Base-by-base conservation (phyloP, 768 basidiomycete species). In the Arthromyces matolae region DNA sequence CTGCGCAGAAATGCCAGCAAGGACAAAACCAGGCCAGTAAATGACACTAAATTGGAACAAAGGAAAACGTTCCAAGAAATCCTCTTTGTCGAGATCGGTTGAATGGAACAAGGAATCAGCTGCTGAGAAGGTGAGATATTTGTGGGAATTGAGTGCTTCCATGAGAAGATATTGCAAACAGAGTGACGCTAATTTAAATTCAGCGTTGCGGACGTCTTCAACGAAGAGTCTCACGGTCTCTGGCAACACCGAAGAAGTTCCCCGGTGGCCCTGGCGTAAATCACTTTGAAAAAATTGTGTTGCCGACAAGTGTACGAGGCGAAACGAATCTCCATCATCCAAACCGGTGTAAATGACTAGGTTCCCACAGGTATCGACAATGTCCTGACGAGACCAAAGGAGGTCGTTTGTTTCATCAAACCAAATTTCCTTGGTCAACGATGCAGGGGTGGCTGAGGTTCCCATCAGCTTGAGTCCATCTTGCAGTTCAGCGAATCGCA, bases 321-420 rank as follows among this genome's bases (percentile, higher is more conserved):
- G 34, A 14, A 51, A 31, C 16, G 41, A 16, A 9, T 42, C 45
- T 29, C 45, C 50, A 7, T 37, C 29, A 9, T 25, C 42, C 8
- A 39, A 16, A 18, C 39, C 37, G 3, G 29, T 38, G 27, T 50
- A 50, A 1, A 25, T 45, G 23, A 50, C 42, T 14, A 50, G 49
- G 19, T 50, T 44, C 4, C 43, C 49, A 13, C 49, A 50, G 7
- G 42, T 37, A n/a, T 50, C 42, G 29, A 50, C 43, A 34, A 50
- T 45, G 18, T 50, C 49, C 34, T 45, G 42, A 18, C 36, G 49
- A 12, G 49, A 44, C 43, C 49, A 50, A 24, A 50, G 28, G 6
- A 50, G 31, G 14, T 44, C 49, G 14, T 29, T 33, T 22, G 23
- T 22, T 20, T 43, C 36, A 18, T 50, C 49, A 4, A 39, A 50